Percentiles rank a stretch among this genome's conserved stretches.
Evolutionary conservation across 176 grass and related monocot species (phyloP).

Genomic region (Cocos nucifera): DNA sequence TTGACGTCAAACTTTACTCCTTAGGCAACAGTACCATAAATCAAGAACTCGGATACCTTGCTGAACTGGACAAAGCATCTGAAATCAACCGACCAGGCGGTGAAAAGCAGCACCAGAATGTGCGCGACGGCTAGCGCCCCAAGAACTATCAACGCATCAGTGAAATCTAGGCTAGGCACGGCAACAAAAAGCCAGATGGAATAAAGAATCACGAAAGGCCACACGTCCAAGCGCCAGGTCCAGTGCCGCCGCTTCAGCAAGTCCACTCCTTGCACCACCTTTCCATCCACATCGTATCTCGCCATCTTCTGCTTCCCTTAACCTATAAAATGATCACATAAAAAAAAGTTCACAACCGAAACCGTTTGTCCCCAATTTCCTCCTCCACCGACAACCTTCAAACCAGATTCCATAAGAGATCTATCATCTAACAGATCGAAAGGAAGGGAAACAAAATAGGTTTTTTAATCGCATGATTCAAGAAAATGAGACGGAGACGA

Average conservation of each 20-base stretch:
- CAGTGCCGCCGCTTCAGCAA: slow-evolving; percentile 66
- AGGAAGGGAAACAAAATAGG: too few relatives aligned
- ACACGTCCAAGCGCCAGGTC: slow-evolving; percentile 76
- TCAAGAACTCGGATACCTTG: slow-evolving; percentile 41
- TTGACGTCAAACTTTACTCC: too few relatives aligned
- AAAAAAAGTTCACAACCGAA: too few relatives aligned
- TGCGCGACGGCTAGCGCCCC: slow-evolving; percentile 43
- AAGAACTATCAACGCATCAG: slow-evolving; percentile 71
- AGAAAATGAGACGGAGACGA: too few relatives aligned
- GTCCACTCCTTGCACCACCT: slow-evolving; percentile 89
- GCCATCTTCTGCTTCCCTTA: slow-evolving; percentile 31
- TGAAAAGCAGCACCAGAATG: slow-evolving; percentile 80
- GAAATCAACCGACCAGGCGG: slow-evolving; percentile 95
- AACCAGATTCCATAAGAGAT: too few relatives aligned
- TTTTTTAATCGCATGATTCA: too few relatives aligned
- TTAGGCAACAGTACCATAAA: neutral
- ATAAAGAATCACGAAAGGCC: slow-evolving; percentile 85
- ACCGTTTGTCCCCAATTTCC: too few relatives aligned
- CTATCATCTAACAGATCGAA: too few relatives aligned
- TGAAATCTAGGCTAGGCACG: slow-evolving; percentile 77
- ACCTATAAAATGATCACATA: too few relatives aligned
- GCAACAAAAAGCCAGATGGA: slow-evolving; percentile 60
- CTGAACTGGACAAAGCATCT: slow-evolving; percentile 65
- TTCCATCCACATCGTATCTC: slow-evolving; percentile 77
- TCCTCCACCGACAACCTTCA: too few relatives aligned